Conservation (phyloP, 257 asterid species). For the Ligustrum vulgare region DNA sequence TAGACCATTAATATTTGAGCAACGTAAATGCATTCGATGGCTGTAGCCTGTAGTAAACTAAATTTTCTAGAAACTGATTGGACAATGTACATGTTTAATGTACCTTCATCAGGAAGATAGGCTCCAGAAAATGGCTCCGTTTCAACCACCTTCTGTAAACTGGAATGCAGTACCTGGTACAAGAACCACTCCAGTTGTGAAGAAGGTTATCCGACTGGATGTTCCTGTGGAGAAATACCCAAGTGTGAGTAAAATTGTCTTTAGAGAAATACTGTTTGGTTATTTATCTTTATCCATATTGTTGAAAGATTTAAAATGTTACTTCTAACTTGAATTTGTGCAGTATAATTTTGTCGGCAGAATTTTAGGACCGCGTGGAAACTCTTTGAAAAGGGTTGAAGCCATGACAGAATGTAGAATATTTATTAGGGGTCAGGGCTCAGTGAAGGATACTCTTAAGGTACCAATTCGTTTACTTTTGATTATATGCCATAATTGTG, state of each 20-base stretch:
- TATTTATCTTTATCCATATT: not conserved
- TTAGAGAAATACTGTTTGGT: conserved; percentile 1
- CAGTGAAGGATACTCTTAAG: conserved; percentile 75
- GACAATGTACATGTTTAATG: conserved; percentile 8
- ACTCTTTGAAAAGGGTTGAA: conserved; percentile 78
- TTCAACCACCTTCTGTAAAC: conserved; percentile 54
- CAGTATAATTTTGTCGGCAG: conserved; percentile 89
- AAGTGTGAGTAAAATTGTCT: conserved; percentile 44
- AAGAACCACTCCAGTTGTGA: conserved; percentile 56
- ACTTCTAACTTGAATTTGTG: conserved; percentile 29
- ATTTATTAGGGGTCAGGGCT: conserved; percentile 74
- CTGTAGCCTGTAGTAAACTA: conserved; percentile 7
- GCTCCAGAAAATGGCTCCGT: conserved; percentile 57
- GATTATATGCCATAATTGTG: not conserved
- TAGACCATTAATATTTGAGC: not conserved
- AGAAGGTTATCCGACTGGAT: conserved; percentile 73
- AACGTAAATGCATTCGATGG: not conserved
- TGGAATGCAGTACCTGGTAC: conserved; percentile 57
- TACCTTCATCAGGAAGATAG: conserved; percentile 55
- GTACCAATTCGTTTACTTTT: conserved; percentile 30
- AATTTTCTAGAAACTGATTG: not conserved
- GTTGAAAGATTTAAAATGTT: not conserved
- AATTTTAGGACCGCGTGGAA: conserved; percentile 80
- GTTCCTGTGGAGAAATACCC: conserved; percentile 80
- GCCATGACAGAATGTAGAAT: conserved; percentile 79